These are phyloP conservation scores for Wickerhamiella galacta DNA, from an alignment of 805 yeast genomes.

Conservation along the genomic window DNA sequence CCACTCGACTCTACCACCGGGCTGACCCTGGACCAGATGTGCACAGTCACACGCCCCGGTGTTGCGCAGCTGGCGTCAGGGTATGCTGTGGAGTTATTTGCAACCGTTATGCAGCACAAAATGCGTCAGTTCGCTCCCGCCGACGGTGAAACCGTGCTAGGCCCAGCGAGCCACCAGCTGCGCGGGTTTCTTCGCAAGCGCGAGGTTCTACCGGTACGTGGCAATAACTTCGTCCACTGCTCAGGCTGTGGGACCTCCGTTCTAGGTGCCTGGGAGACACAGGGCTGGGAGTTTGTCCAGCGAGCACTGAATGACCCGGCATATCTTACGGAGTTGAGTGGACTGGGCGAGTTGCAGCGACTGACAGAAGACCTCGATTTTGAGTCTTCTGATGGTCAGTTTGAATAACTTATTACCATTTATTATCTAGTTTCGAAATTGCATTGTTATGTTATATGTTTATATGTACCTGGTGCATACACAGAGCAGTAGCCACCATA, in stretches of 20 bases:
- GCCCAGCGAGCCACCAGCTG: slow-evolving; percentile 74
- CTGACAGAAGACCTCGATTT: slow-evolving; percentile 45
- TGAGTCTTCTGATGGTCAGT: slow-evolving; percentile 27
- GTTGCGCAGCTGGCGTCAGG: slow-evolving; percentile 80
- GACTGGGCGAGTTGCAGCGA: slow-evolving; percentile 55
- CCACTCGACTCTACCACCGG: slow-evolving; percentile 80
- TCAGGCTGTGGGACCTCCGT: slow-evolving; percentile 70
- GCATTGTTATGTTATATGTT: too few relatives aligned
- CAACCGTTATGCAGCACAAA: slow-evolving; percentile 56
- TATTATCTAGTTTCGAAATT: too few relatives aligned
- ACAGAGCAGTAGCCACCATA: too few relatives aligned
- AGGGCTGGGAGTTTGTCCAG: slow-evolving; percentile 72
- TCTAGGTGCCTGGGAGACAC: slow-evolving; percentile 29
- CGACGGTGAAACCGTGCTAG: slow-evolving; percentile 32
- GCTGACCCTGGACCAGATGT: slow-evolving; percentile 90
- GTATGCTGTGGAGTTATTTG: slow-evolving; percentile 67
- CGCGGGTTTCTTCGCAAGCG: slow-evolving; percentile 68
- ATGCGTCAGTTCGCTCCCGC: slow-evolving; percentile 30
- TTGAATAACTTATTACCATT: too few relatives aligned
- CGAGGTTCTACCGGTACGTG: slow-evolving; percentile 43
- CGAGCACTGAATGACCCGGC: slow-evolving; percentile 47
- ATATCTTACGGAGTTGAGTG: slow-evolving; percentile 63
- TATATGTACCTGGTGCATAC: too few relatives aligned
- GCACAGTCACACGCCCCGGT: slow-evolving; percentile 96
- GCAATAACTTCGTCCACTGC: slow-evolving; percentile 63